phyloP scores from a whole-genome alignment of 352 stramenopile genomes.

The Phytopythium helicoides region DNA sequence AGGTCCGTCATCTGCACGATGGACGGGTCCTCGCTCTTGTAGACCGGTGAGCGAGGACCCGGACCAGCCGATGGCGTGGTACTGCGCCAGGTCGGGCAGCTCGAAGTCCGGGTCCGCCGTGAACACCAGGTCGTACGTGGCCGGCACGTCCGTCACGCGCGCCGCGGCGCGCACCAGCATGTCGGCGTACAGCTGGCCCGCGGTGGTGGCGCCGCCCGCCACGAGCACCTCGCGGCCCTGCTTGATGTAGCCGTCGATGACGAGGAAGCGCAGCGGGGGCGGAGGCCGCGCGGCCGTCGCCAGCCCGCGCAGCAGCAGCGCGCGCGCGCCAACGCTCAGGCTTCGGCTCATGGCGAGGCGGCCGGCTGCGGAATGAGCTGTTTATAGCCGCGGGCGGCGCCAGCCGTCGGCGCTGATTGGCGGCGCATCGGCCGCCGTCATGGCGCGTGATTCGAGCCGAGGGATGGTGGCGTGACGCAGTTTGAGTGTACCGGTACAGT shows the following conservation, averaged over 20 bases:
- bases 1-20: slow-evolving; percentile 78
- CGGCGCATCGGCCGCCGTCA: too few relatives aligned
- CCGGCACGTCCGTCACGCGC: slow-evolving; percentile 32
- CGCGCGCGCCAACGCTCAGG: slow-evolving; percentile 6
- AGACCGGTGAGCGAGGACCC: slow-evolving; percentile 74
- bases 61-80: slow-evolving; percentile 76
- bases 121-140: slow-evolving; percentile 59
- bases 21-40: slow-evolving; percentile 49
- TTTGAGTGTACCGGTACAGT: too few relatives aligned
- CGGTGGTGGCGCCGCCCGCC: slow-evolving; percentile 60
- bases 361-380: too few relatives aligned
- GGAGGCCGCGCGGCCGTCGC: slow-evolving; percentile 20
- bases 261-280: slow-evolving; percentile 53
- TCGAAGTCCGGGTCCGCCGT: slow-evolving; percentile 65
- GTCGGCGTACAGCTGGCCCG: slow-evolving; percentile 65
- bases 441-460: too few relatives aligned
- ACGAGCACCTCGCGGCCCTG: slow-evolving; percentile 66
- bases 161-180: slow-evolving; percentile 63
- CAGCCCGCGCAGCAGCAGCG: too few relatives aligned
- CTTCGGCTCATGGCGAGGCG: too few relatives aligned
- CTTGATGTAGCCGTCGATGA: slow-evolving; percentile 78
- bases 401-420: too few relatives aligned
- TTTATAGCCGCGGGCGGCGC: too few relatives aligned
- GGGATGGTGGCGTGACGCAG: too few relatives aligned
- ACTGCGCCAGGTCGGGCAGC: slow-evolving; percentile 56